Evolutionary conservation across 176 grass and related monocot species (phyloP).

Genomic region (Chrysopogon serrulatus): DNA sequence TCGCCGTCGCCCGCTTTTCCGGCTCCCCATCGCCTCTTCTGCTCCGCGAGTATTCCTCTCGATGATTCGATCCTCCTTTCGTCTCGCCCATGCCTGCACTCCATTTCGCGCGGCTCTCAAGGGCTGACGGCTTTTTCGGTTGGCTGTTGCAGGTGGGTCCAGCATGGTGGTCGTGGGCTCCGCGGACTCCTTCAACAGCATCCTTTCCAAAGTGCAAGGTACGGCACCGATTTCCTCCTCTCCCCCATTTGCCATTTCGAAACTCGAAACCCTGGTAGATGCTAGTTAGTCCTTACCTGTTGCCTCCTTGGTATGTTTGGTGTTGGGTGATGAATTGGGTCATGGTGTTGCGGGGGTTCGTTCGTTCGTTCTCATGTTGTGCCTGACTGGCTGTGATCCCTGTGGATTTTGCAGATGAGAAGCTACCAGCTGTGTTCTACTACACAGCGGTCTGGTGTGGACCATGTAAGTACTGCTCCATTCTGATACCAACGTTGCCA

Average conservation of each 20-base stretch:
- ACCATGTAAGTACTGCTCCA: constrained; percentile 34
- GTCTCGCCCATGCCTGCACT: not conserved
- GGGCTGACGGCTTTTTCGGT: not conserved
- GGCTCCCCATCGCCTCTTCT: constrained; percentile 28
- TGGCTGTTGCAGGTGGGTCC: constrained; percentile 12
- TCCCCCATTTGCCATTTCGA: not conserved
- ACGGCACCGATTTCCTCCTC: not conserved
- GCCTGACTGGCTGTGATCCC: not conserved
- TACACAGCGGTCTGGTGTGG: constrained; percentile 61
- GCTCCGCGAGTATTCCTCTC: not conserved
- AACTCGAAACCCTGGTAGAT: not conserved
- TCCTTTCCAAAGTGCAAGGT: constrained; percentile 51
- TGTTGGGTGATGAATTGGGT: not conserved
- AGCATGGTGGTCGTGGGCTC: constrained; percentile 28
- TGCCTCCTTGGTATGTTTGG: not conserved
- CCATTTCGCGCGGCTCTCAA: not conserved
- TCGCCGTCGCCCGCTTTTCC: not conserved
- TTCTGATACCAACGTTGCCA: not conserved
- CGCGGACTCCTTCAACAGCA: constrained; percentile 24
- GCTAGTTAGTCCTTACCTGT: not conserved
- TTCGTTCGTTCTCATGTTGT: not conserved
- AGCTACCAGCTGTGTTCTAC: constrained; percentile 49
- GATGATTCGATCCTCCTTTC: not conserved
- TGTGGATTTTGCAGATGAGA: constrained; percentile 38
- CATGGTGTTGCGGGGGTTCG: not conserved